A percentile compares a stretch with the other conserved stretches of the same genome.
phyloP scores from a whole-genome alignment of 441 rosid species.

The Corymbia citriodora region DNA sequence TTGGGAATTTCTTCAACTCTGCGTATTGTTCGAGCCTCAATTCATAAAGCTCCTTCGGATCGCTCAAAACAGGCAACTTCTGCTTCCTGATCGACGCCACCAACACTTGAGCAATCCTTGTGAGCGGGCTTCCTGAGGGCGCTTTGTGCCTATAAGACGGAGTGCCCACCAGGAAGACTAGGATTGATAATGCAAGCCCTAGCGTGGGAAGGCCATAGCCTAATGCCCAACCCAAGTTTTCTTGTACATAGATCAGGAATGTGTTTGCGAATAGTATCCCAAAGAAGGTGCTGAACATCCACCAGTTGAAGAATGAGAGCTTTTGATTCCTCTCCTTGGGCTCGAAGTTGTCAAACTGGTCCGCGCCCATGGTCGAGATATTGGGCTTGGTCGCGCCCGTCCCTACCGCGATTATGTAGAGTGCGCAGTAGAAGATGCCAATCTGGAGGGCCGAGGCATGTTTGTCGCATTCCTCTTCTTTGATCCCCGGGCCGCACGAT shows the following conservation, averaged over 20 bases:
- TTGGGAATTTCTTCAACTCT: neutral
- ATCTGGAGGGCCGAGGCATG: neutral
- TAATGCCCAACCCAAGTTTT: neutral
- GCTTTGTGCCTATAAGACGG: slow-evolving; percentile 6
- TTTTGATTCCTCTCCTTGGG: slow-evolving; percentile 8
- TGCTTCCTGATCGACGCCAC: slow-evolving; percentile 10
- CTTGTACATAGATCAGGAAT: neutral
- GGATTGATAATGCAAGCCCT: neutral
- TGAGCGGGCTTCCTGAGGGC: slow-evolving; percentile 1
- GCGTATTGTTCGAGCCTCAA: neutral
- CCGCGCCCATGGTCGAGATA: slow-evolving; percentile 13
- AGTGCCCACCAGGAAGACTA: neutral
- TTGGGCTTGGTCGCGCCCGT: slow-evolving; percentile 16
- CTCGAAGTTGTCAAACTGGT: slow-evolving; percentile 11
- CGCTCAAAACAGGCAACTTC: neutral
- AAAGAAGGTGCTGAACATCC: slow-evolving; percentile 12
- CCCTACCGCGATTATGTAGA: neutral
- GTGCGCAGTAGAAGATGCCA: neutral
- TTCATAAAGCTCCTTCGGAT: slow-evolving; percentile 10
- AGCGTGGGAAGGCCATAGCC: slow-evolving; percentile 5
- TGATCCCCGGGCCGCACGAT: neutral
- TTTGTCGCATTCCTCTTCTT: neutral
- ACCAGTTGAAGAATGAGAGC: slow-evolving; percentile 14
- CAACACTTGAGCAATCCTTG: neutral
- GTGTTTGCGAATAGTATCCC: slow-evolving; percentile 4